Evolutionary conservation across 2,329 filamentous ascomycete species (phyloP).

Genomic region (Xylaria sp.): DNA sequence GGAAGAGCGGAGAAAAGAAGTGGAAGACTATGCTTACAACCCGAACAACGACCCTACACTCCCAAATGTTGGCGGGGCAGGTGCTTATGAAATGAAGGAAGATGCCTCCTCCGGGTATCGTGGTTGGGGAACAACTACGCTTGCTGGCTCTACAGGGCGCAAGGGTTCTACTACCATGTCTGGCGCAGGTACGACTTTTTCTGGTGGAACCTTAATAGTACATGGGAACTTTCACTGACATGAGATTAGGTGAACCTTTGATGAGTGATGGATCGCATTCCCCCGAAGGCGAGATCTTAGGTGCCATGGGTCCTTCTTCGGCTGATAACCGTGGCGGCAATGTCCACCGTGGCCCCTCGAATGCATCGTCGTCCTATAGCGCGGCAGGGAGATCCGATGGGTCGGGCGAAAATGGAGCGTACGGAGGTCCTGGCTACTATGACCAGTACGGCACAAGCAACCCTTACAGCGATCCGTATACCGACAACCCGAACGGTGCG

Average conservation of each 20-base stretch:
- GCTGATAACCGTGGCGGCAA: conserved; percentile 73
- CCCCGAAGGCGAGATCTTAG: conserved; percentile 84
- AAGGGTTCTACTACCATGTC: conserved; percentile 93
- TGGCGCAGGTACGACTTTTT: conserved; percentile 72
- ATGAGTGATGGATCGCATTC: conserved; percentile 63
- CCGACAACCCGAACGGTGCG: conserved; percentile 56
- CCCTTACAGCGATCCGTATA: conserved; percentile 69
- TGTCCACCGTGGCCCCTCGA: conserved; percentile 89
- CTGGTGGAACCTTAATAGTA: conserved; percentile 78
- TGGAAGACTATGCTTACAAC: conserved; percentile 97
- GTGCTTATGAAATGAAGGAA: conserved; percentile 80
- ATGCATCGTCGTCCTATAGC: conserved; percentile 96
- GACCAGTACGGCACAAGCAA: conserved; percentile 69
- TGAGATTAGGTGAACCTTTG: conserved; percentile 75
- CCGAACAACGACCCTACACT: conserved; percentile 94
- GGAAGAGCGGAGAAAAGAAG: conserved; percentile 91
- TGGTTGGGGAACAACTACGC: conserved; percentile 88
- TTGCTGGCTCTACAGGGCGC: conserved; percentile 74
- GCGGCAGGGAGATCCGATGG: conserved; percentile 79
- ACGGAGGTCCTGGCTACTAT: conserved; percentile 64
- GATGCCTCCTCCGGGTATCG: conserved; percentile 84
- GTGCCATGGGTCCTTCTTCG: conserved; percentile 80
- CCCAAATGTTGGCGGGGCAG: conserved; percentile 61
- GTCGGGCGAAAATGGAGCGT: conserved; percentile 65
- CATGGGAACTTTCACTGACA: conserved; percentile 74